phyloP scores from a whole-genome alignment of 2,329 filamentous ascomycete genomes.

The Esteya vermicola region DNA sequence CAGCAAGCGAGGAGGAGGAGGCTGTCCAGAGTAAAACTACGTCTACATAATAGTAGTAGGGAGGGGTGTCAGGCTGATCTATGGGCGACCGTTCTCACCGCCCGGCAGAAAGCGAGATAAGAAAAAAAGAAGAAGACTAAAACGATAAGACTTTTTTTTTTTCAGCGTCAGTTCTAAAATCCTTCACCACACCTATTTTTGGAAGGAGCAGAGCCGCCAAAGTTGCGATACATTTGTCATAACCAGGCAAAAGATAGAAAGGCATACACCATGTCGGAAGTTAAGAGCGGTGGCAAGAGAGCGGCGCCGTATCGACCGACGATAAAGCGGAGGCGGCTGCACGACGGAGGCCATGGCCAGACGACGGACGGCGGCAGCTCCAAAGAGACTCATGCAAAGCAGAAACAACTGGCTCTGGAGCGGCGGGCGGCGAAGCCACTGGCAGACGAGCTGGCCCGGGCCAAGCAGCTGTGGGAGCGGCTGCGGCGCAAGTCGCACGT shows the following conservation, averaged over 20 bases:
- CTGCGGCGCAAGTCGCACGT: conserved; percentile 88
- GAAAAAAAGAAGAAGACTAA: conserved; percentile 4
- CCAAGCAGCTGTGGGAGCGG: conserved; percentile 95
- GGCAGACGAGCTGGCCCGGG: conserved; percentile 72
- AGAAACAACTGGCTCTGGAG: conserved; percentile 76
- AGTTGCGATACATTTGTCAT: no score
- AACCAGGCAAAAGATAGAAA: no score
- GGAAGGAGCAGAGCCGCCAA: no score
- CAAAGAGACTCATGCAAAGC: conserved; percentile 81
- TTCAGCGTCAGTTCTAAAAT: not conserved
- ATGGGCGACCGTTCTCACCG: conserved; percentile 16
- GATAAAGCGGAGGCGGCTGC: conserved; percentile 24
- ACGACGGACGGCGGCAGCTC: conserved; percentile 39
- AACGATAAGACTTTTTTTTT: conserved; percentile 6
- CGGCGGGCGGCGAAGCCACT: conserved; percentile 88
- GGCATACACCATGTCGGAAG: conserved; percentile 38
- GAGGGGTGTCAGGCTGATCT: conserved; percentile 2
- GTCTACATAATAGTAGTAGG: conserved; percentile 1
- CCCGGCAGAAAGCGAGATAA: conserved; percentile 15
- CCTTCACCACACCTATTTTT: no score
- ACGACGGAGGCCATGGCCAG: conserved; percentile 13
- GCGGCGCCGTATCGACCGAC: conserved; percentile 35
- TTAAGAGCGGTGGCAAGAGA: conserved; percentile 38
- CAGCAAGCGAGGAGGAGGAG: not conserved
- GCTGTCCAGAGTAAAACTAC: not conserved